Evolutionary conservation across 495 filamentous ascomycete species (phyloP), one percentile per base, ranked within the genome.

Genomic region (Penicillium coprophilum): DNA sequence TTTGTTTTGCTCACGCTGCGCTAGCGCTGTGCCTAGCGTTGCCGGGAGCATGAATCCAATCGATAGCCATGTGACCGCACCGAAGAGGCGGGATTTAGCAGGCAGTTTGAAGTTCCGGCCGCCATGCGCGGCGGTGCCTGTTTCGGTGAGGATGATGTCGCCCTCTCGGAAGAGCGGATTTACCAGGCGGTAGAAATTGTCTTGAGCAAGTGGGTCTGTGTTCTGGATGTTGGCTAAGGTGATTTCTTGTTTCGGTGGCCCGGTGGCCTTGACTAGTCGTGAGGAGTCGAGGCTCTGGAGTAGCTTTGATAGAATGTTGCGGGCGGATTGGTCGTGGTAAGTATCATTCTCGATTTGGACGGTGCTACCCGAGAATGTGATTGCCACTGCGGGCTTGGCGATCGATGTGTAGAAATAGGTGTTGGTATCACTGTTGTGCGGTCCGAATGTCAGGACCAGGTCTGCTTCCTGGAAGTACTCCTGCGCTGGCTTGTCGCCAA

Each of bases 11-110:
- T 78, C 71, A 15, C 70, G 63, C 21, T 74, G 68, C n/a, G 79
- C 79, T 7, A 82, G 62, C 0, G 78, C 71, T 9, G 77, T 75
- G 34, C 81, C 77, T 28, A 80, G 66, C n/a, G 70, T 71, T 8
- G 77, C 76, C 11, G 72, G 74, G 13, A 81, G 65, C 73, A 77
- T 80, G 63, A 75, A 75, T 0, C 79, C 78, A 32, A 79, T 75
- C 0, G 76, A 78, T 2, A 74, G 64, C 70, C 72, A 79, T 40
- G 71, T 75, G 2, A 67, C 64, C 19, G 71, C 68, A 32, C 58
- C 59, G 55, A 80, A 69, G 49, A 76, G 47, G 10, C 57, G 62
- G 10, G 66, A 51, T 23, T 69, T 53, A 1, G 63, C 36, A 0
- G 72, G 71, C 0, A 77, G 61, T 15, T 53, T 62, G 49, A 72